Percentiles rank a stretch among this genome's conserved stretches.
Conservation (phyloP, 2,329 filamentous ascomycete species). For the Pestalotiopsis sp. region DNA sequence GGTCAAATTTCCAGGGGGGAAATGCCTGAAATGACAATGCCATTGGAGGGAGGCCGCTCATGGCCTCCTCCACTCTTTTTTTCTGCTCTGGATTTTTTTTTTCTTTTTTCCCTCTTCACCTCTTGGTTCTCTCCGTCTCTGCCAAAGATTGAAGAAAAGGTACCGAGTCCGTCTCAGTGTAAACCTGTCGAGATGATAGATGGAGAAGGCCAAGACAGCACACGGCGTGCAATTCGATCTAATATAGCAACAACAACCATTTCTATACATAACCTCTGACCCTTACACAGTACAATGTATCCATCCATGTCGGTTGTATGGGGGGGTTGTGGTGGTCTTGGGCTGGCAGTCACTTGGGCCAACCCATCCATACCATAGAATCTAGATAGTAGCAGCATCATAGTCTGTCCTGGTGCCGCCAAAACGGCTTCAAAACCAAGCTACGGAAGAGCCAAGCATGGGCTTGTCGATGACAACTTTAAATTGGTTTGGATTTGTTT, state of each 20-base stretch:
- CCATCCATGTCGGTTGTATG: no score
- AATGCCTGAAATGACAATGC: background rate
- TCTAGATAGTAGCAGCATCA: background rate
- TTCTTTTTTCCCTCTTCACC: background rate
- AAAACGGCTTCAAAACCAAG: background rate
- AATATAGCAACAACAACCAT: no score
- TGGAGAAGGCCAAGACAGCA: no score
- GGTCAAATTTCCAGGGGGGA: slow-evolving; percentile 3
- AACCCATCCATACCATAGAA: background rate
- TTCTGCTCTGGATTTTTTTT: background rate
- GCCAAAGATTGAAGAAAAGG: no score
- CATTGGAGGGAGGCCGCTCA: background rate
- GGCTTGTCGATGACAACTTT: slow-evolving; percentile 13
- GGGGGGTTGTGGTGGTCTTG: no score
- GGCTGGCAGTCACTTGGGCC: no score
- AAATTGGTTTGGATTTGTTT: background rate
- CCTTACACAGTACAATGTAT: no score
- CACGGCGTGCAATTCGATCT: no score
- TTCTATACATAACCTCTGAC: no score
- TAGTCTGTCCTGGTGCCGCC: background rate
- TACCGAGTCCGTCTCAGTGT: no score
- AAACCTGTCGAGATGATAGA: no score
- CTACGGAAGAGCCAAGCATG: background rate
- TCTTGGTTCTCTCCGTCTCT: background rate
- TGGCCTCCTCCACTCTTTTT: background rate